Conservation (phyloP, 164 flowering plant genomes). For the Litsea cubeba region DNA sequence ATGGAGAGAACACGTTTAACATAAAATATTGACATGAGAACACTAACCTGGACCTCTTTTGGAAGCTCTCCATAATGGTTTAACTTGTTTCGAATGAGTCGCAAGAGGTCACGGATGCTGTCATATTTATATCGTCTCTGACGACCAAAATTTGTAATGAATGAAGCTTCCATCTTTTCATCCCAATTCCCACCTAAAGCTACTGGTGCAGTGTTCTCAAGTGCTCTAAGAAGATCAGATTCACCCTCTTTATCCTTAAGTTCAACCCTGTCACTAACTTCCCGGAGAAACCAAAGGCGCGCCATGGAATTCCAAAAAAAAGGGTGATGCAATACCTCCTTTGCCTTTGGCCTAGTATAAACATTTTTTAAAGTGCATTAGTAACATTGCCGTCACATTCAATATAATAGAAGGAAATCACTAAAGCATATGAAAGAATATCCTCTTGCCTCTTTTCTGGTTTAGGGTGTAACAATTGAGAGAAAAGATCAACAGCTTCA, state of each 20-base stretch:
- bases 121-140: conserved; percentile 68
- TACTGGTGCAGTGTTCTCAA: conserved; percentile 44
- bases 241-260: conserved; percentile 51
- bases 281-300: conserved; percentile 71
- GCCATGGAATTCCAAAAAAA: conserved; percentile 66
- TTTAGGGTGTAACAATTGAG: conserved; percentile 44
- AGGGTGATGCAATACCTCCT: conserved; percentile 57
- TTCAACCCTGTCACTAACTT: conserved; percentile 68
- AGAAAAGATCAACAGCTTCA: conserved; percentile 71
- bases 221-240: conserved; percentile 44
- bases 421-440: not conserved
- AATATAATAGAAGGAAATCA: not conserved
- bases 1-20: too few species aligned
- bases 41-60: conserved; percentile 48
- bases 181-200: conserved; percentile 74
- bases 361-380: not conserved
- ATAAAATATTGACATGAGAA: not conserved
- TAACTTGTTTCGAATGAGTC: conserved; percentile 69
- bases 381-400: not conserved
- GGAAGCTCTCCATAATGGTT: conserved; percentile 76
- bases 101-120: conserved; percentile 57
- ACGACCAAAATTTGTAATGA: conserved; percentile 53
- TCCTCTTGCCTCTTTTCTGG: conserved; percentile 51
- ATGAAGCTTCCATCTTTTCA: conserved; percentile 54
- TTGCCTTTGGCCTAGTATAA: conserved; percentile 51